Conservation (phyloP, 345 rosid genomes). For the Arabidopsis thaliana region DNA sequence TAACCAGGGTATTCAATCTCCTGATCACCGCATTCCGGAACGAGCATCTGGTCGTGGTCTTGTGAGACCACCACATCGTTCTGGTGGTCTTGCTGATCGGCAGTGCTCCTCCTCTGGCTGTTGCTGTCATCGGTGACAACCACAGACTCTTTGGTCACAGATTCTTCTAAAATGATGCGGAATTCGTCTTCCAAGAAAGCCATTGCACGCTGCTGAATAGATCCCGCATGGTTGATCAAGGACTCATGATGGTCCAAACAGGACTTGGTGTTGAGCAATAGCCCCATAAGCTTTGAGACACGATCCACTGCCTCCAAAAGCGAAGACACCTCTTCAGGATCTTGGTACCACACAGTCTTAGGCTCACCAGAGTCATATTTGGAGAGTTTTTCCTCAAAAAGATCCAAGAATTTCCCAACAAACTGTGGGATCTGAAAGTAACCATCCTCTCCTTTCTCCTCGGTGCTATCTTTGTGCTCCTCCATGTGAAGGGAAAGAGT, state of each 20-base stretch:
- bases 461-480: constrained; percentile 23
- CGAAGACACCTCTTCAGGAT: constrained; percentile 50
- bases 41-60: constrained; percentile 24
- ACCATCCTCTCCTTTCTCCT: constrained; percentile 27
- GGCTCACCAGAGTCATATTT: constrained; percentile 52
- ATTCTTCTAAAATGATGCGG: constrained; percentile 57
- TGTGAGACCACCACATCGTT: constrained; percentile 38
- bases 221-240: constrained; percentile 61
- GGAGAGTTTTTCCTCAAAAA: constrained; percentile 52
- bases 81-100: constrained; percentile 45
- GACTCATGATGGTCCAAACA: constrained; percentile 47
- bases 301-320: constrained; percentile 59
- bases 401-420: constrained; percentile 68
- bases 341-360: constrained; percentile 49
- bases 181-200: constrained; percentile 77
- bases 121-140: constrained; percentile 28
- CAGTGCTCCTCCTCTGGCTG: constrained; percentile 43
- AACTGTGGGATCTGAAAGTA: constrained; percentile 52
- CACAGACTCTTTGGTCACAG: constrained; percentile 28
- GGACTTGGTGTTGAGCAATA: constrained; percentile 46
- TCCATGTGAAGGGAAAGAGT: constrained; percentile 37
- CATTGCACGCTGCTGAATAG: constrained; percentile 76
- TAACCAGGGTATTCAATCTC: constrained; percentile 52
- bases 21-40: constrained; percentile 36
- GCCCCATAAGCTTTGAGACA: constrained; percentile 56